Evolutionary conservation across 805 yeast genomes (phyloP).

Genomic region (Saccharomycopsis fodiens): DNA sequence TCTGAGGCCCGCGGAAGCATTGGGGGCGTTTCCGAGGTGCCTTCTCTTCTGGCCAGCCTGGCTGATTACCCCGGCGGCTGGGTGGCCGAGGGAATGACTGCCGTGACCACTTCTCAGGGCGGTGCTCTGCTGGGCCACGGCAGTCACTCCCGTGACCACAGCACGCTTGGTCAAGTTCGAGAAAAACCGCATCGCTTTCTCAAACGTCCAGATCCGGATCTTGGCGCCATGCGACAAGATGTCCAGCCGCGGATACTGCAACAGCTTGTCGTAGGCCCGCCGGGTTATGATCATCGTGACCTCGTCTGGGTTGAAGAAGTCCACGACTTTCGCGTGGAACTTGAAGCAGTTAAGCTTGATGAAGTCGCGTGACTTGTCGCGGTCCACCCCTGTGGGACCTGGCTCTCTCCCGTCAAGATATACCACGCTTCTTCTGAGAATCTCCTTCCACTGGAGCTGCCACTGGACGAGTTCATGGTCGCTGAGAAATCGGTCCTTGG

Average conservation of each 20-base stretch:
- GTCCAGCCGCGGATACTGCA: constrained; percentile 44
- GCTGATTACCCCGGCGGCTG: no score
- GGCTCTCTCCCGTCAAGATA: constrained; percentile 46
- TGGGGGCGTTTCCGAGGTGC: no score
- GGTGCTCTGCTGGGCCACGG: background rate
- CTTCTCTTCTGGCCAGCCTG: no score
- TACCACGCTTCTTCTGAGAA: constrained; percentile 50
- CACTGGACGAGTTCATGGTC: constrained; percentile 39
- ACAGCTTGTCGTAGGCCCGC: constrained; percentile 38
- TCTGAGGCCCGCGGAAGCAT: background rate
- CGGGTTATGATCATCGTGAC: constrained; percentile 76
- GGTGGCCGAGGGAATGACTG: no score
- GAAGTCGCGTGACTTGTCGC: constrained; percentile 26
- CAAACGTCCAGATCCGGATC: constrained; percentile 82
- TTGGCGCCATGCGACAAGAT: constrained; percentile 49
- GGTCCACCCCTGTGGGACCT: constrained; percentile 23
- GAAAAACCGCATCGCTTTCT: constrained; percentile 75
- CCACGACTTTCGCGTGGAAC: constrained; percentile 50
- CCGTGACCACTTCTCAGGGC: background rate
- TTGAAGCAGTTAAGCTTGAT: constrained; percentile 28
- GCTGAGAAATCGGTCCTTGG: background rate
- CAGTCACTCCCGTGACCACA: background rate
- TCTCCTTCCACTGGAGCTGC: constrained; percentile 59
- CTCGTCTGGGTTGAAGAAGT: constrained; percentile 47
- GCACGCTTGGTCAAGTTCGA: constrained; percentile 38